phyloP scores from a whole-genome alignment of 1,139 yeast species.

The Suhomyces bribrorum region DNA sequence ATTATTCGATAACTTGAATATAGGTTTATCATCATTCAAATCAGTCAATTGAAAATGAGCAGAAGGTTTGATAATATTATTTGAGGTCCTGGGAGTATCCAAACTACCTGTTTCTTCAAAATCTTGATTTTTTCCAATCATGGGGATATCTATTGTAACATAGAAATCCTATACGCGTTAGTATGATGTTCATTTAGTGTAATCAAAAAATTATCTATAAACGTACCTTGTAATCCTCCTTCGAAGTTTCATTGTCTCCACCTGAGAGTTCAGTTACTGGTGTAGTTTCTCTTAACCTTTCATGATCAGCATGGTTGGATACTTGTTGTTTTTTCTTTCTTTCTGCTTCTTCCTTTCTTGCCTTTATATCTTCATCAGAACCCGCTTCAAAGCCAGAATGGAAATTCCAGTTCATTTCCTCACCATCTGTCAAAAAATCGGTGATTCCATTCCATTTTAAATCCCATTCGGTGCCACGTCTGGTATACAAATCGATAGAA shows the following conservation, averaged over 20 bases:
- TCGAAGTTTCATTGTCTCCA: conserved; percentile 15
- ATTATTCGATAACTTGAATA: conserved; percentile 42
- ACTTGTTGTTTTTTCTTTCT: conserved; percentile 14
- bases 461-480: conserved; percentile 45
- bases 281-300: conserved; percentile 15
- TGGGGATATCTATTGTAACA: conserved; percentile 46
- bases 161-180: conserved; percentile 38
- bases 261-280: conserved; percentile 18
- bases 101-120: conserved; percentile 16
- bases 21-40: conserved; percentile 34
- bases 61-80: conserved; percentile 37
- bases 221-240: conserved; percentile 43
- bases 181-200: conserved; percentile 12
- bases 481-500: conserved; percentile 39
- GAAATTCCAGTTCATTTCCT: conserved; percentile 91
- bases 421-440: conserved; percentile 68
- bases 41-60: conserved; percentile 46
- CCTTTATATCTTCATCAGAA: conserved; percentile 68
- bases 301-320: conserved; percentile 14
- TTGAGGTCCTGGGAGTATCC: conserved; percentile 17
- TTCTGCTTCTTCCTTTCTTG: conserved; percentile 34
- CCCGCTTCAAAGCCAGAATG: conserved; percentile 71
- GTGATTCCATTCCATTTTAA: conserved; percentile 67
- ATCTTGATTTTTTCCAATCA: conserved; percentile 27
- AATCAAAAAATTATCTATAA: conserved; percentile 16